Evolutionary conservation across 2,329 filamentous ascomycete genomes (phyloP).

Genomic region (Colletotrichum spaethianum): DNA sequence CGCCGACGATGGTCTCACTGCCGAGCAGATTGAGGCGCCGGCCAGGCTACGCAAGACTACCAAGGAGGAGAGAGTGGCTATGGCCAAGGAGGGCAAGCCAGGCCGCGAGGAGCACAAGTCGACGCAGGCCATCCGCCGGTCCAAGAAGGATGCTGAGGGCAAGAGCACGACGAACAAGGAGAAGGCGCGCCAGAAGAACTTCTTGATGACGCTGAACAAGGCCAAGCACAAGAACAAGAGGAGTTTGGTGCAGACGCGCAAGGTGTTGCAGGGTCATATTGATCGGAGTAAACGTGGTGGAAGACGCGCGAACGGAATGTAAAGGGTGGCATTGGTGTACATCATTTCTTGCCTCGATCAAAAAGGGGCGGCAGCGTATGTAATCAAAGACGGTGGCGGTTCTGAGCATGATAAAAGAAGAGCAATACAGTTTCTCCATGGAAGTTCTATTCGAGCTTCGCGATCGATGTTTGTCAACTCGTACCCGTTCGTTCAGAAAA

Average conservation of each 20-base stretch:
- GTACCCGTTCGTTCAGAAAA: no score
- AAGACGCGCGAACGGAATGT: slow-evolving; percentile 76
- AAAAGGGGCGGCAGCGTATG: neutral
- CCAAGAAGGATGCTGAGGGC: slow-evolving; percentile 88
- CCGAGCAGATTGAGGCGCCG: slow-evolving; percentile 91
- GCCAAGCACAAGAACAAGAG: slow-evolving; percentile 96
- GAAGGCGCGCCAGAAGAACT: slow-evolving; percentile 98
- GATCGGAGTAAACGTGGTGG: slow-evolving; percentile 89
- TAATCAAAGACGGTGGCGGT: neutral
- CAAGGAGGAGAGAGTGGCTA: slow-evolving; percentile 89
- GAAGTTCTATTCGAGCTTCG: neutral
- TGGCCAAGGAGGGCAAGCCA: slow-evolving; percentile 86
- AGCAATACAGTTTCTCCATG: neutral
- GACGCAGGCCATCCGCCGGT: slow-evolving; percentile 85
- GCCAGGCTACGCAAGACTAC: slow-evolving; percentile 85
- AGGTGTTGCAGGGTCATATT: slow-evolving; percentile 84
- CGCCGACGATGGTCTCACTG: slow-evolving; percentile 89
- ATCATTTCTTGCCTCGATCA: neutral
- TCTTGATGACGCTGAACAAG: slow-evolving; percentile 97
- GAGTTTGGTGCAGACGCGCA: slow-evolving; percentile 88
- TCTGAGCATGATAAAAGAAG: neutral
- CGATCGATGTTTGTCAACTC: no score
- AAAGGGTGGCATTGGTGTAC: neutral
- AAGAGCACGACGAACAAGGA: slow-evolving; percentile 98
- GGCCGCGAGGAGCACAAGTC: slow-evolving; percentile 86